Evolutionary conservation across 169 alveolate genomes (phyloP), one percentile per base, ranked within the genome.

Genomic region (Plasmodium yoelii): DNA sequence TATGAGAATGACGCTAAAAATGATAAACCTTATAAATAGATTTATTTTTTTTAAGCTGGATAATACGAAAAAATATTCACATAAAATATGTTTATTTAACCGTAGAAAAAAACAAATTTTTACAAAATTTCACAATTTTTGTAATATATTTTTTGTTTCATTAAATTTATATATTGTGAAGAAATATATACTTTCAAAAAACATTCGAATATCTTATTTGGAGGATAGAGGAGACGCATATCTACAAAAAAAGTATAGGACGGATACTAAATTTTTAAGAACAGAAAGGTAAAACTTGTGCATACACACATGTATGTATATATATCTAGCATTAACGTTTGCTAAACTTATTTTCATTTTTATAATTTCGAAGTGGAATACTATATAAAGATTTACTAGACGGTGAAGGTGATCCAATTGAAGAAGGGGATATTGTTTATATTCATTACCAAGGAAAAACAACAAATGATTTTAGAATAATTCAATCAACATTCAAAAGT

Each of bases 361-460:
- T 34, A 34, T 34, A 9, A 26, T 61, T 53, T 44, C 56, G 0
- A 65, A 82, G 90, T 60, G 90, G 90, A 51, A 82, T 82, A 55
- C 53, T 82, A 10, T 82, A 82, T 61, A 82, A 68, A 24, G 90
- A 82, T 47, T 19, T 82, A 22, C 55, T 82, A 2, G 90, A 82
- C n/a, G 90, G 90, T 18, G 90, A 67, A 26, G 77, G 74, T 18
- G 70, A 65, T 26, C n/a, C 82, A n/a, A 51, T 82, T n/a, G 90
- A 82, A 82, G 82, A 82, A 47, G 90, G 90, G 8, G 90, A 82
- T 15, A 65, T 24, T 12, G 90, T 82, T 18, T 82, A 82, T 67
- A 82, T 82, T 22, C 90, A 82, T 61, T 82, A 82, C 71, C 90
- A 82, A 70, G 90, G 90, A 12, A 82, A 82, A 67, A 82, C 90